These are phyloP conservation scores for Metschnikowia hibisci DNA, from an alignment of 805 yeast species.

Conservation along the genomic window DNA sequence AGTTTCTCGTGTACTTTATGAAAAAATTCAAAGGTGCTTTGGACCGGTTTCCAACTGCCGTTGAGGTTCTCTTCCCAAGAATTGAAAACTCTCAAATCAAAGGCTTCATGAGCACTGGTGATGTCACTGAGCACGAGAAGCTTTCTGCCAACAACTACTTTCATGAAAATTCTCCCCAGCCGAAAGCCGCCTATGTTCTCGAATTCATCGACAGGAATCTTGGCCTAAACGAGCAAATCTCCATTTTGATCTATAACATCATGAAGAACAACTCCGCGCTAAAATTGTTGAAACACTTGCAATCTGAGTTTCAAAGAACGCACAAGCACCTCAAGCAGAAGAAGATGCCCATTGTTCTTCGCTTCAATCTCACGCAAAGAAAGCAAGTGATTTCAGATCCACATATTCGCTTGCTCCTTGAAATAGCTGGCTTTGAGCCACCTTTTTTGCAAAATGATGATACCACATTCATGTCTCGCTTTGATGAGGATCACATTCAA, in stretches of 20 bases:
- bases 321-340: conserved; percentile 11
- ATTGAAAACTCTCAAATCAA: conserved; percentile 42
- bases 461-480: conserved; percentile 35
- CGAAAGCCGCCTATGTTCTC: conserved; percentile 33
- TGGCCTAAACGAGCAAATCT: conserved; percentile 44
- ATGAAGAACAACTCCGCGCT: conserved; percentile 36
- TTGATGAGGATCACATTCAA: conserved; percentile 29
- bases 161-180: conserved; percentile 18
- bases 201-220: conserved; percentile 30
- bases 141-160: conserved; percentile 13
- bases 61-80: conserved; percentile 68
- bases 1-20: conserved; percentile 64
- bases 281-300: conserved; percentile 42
- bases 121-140: conserved; percentile 27
- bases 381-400: conserved; percentile 45
- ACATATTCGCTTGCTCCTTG: conserved; percentile 45
- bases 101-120: conserved; percentile 61
- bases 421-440: conserved; percentile 42
- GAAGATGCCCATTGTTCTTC: conserved; percentile 5
- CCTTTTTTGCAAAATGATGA: conserved; percentile 38
- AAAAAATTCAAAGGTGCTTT: conserved; percentile 48
- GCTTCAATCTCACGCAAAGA: conserved; percentile 15
- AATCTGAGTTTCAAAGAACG: conserved; percentile 33
- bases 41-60: conserved; percentile 49
- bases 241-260: conserved; percentile 46